A percentile compares a stretch with the other conserved stretches of the same genome.
phyloP scores from a whole-genome alignment of 768 basidiomycete species.

The Auricularia sp. region DNA sequence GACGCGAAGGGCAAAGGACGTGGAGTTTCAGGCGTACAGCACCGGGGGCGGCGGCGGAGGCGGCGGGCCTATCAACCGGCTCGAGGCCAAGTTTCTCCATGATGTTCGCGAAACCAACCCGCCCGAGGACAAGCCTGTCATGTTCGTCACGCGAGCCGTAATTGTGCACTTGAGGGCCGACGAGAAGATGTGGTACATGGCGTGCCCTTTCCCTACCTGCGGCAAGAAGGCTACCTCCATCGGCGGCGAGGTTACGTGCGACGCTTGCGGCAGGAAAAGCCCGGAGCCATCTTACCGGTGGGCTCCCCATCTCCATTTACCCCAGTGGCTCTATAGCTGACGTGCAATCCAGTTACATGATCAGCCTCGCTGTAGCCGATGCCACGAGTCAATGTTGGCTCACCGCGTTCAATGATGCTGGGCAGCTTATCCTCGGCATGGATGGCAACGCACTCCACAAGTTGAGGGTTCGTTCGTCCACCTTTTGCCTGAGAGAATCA shows the following conservation, averaged over 20 bases:
- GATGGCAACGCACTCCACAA: slow-evolving; percentile 66
- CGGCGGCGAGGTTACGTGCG: slow-evolving; percentile 76
- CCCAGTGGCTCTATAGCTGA: too few relatives aligned
- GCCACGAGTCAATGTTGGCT: slow-evolving; percentile 85
- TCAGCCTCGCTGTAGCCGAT: slow-evolving; percentile 83
- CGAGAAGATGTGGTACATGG: slow-evolving; percentile 72
- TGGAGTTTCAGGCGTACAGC: slow-evolving; percentile 59
- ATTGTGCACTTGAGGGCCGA: slow-evolving; percentile 81
- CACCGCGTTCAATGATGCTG: slow-evolving; percentile 91
- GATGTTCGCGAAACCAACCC: slow-evolving; percentile 72
- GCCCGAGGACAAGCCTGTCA: slow-evolving; percentile 69
- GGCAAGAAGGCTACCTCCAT: slow-evolving; percentile 80
- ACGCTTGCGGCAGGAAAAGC: slow-evolving; percentile 75
- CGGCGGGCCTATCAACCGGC: slow-evolving; percentile 49
- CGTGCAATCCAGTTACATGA: slow-evolving; percentile 47
- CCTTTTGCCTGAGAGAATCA: not conserved
- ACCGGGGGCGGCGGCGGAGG: slow-evolving; percentile 26
- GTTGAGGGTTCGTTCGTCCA: slow-evolving; percentile 43
- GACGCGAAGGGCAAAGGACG: slow-evolving; percentile 52
- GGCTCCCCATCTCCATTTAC: not conserved
- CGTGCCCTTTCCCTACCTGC: slow-evolving; percentile 83
- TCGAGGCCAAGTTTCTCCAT: slow-evolving; percentile 59
- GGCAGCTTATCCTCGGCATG: slow-evolving; percentile 62
- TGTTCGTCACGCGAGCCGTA: slow-evolving; percentile 72
- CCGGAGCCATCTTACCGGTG: slow-evolving; percentile 72